Base-by-base conservation (phyloP, 2,329 filamentous ascomycete genomes). In the Epichloe scottii region DNA sequence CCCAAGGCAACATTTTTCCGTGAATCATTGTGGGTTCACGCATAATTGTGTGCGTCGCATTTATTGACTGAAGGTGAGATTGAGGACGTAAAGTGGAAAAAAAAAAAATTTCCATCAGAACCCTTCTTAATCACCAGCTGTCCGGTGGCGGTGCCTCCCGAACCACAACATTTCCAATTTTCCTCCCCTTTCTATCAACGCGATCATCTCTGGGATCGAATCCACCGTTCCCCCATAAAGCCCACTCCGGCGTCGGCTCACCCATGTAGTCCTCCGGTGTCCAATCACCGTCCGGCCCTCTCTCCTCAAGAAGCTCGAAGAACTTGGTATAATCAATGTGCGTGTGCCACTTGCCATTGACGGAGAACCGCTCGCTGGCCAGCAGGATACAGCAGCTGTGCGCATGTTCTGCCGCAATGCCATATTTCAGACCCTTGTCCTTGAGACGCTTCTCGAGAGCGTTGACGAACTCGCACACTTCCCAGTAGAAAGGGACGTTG, bases 401-500 rank as follows among this genome's bases (percentile, higher is more conserved):
- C 1, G 88, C 88, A 63, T 97, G 91, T 69, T 97, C 93, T 2
- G 91, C 93, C 0, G 87, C 91, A 58, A 97, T 91, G 17, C 91
- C 91, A 61, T 97, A 97, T 1, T 74, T 75, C 6, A 97, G 73
- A 0, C 87, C 88, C 40, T 87, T 77, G 48, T 75, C 74, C 38
- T 74, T 71, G 12, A 97, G 73, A 54, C 85, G 83, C 35, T 71
- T 69, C 55, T 90, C 81, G 0, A 96, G 76, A 1, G 85, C 83
- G 39, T 78, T 76, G 10, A 94, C 89, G 62, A 96, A 97, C 2
- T 83, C 81, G 37, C 79, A 79, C 3, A 96, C 87, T 68, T 96
- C 91, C 65, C 86, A 84, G 70, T 96, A 97, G 63, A 95, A 97
- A 0, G 91, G 91, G 10, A 97, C 93, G 63, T 97, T 97, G 61